A percentile compares a stretch with the other conserved stretches of the same genome.
Conservation (phyloP, 805 yeast species). For the Suhomyces xylopsoci region DNA sequence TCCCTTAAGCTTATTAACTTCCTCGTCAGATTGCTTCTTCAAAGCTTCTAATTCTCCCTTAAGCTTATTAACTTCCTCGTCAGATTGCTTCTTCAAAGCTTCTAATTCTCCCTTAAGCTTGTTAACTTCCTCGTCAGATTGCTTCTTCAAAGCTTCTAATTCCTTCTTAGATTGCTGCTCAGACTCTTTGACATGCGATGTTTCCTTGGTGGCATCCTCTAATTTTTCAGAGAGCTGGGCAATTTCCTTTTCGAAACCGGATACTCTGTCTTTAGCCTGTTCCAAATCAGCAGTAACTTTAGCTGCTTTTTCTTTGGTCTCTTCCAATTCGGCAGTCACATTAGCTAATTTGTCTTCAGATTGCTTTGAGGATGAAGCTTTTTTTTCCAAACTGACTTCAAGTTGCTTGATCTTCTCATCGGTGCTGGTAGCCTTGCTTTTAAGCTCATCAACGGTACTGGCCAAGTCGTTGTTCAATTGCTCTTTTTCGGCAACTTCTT, state of each 20-base stretch:
- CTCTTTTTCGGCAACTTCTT: not conserved
- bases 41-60: not conserved
- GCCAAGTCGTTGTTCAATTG: not conserved
- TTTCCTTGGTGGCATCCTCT: not conserved
- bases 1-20: not conserved
- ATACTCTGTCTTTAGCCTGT: not conserved
- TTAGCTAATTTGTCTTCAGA: not conserved
- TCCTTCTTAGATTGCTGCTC: not conserved
- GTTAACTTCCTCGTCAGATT: not conserved
- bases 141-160: not conserved
- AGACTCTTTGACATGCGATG: not conserved
- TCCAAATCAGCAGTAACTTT: not conserved
- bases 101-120: not conserved
- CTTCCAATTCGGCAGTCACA: not conserved
- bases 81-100: not conserved
- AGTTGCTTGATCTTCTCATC: not conserved
- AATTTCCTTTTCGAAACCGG: conserved; percentile 6
- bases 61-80: not conserved
- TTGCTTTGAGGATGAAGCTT: not conserved
- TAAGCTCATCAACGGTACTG: not conserved
- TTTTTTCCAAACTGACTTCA: not conserved
- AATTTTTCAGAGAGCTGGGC: not conserved
- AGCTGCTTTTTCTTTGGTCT: not conserved
- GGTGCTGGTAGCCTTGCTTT: not conserved
- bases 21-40: not conserved